A percentile compares a stretch with the other conserved stretches of the same genome.
Conservation (phyloP, 768 basidiomycete genomes). For the Leccinellum albellum region DNA sequence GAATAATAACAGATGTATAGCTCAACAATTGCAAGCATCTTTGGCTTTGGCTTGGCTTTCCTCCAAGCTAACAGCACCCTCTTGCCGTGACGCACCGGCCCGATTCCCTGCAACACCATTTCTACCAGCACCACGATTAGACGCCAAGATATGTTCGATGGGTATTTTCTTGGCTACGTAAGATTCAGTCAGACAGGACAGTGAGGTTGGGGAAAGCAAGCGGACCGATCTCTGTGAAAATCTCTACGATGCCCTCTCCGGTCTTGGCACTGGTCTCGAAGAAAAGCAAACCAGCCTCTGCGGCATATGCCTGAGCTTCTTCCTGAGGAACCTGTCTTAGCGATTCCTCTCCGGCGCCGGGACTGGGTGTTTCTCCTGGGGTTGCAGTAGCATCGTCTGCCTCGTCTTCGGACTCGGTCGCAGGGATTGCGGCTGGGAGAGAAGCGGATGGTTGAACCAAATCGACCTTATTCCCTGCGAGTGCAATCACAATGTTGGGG, state of each 20-base stretch:
- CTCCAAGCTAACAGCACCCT: slow-evolving; percentile 64
- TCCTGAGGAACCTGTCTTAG: slow-evolving; percentile 88
- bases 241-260: slow-evolving; percentile 90
- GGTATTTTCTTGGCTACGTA: slow-evolving; percentile 73
- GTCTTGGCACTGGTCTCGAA: slow-evolving; percentile 99
- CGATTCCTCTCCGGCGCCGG: slow-evolving; percentile 57
- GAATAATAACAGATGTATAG: slow-evolving; percentile 13
- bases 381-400: slow-evolving; percentile 91
- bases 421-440: slow-evolving; percentile 39
- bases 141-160: slow-evolving; percentile 92
- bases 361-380: slow-evolving; percentile 63
- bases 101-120: slow-evolving; percentile 55
- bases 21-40: slow-evolving; percentile 80
- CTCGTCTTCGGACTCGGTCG: slow-evolving; percentile 79
- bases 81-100: slow-evolving; percentile 46
- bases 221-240: slow-evolving; percentile 97
- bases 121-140: slow-evolving; percentile 65
- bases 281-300: slow-evolving; percentile 91
- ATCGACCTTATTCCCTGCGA: slow-evolving; percentile 97
- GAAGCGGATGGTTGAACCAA: slow-evolving; percentile 68
- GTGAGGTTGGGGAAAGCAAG: slow-evolving; percentile 1
- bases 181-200: neutral
- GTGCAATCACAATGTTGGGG: slow-evolving; percentile 97
- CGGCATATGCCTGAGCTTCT: slow-evolving; percentile 94
- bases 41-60: slow-evolving; percentile 63